Evolutionary conservation across 2,329 filamentous ascomycete species (phyloP).

Genomic region (Bipolaris gigantea): DNA sequence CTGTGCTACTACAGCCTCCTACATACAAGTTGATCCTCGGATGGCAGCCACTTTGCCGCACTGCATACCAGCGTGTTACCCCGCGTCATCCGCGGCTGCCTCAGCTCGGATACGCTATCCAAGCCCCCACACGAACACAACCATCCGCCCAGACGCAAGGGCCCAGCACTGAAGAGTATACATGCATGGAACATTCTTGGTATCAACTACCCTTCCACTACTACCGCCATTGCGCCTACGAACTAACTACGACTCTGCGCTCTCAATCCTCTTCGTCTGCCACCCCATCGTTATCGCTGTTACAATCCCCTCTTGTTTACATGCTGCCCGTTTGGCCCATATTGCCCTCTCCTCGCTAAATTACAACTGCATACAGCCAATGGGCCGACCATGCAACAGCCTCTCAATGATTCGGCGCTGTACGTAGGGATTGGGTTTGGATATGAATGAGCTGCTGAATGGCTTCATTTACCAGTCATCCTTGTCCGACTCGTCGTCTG

Average conservation of each 20-base stretch:
- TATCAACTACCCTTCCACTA: conserved; percentile 3
- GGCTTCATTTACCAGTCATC: conserved; percentile 65
- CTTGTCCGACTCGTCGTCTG: conserved; percentile 76
- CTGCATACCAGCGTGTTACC: conserved; percentile 11
- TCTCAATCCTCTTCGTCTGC: not conserved
- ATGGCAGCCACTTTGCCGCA: not conserved
- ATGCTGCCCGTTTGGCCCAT: not conserved
- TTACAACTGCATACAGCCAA: not conserved
- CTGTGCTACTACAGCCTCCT: not conserved
- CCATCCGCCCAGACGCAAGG: not conserved
- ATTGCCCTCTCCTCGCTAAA: not conserved
- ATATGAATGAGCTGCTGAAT: conserved; percentile 8
- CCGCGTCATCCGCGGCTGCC: conserved; percentile 13
- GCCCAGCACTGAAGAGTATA: conserved; percentile 4
- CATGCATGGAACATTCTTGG: conserved; percentile 9
- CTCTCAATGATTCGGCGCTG: not conserved
- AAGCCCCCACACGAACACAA: not conserved
- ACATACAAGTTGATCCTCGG: not conserved
- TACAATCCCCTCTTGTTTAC: not conserved
- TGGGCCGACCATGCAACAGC: not conserved
- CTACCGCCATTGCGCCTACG: not conserved
- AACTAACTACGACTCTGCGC: not conserved
- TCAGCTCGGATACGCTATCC: conserved; percentile 7
- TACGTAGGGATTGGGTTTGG: not conserved
- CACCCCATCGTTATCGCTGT: not conserved